These are phyloP conservation scores for Coemansia sp. DNA, from an alignment of 192 early-diverging fungal genomes.

Conservation along the genomic window DNA sequence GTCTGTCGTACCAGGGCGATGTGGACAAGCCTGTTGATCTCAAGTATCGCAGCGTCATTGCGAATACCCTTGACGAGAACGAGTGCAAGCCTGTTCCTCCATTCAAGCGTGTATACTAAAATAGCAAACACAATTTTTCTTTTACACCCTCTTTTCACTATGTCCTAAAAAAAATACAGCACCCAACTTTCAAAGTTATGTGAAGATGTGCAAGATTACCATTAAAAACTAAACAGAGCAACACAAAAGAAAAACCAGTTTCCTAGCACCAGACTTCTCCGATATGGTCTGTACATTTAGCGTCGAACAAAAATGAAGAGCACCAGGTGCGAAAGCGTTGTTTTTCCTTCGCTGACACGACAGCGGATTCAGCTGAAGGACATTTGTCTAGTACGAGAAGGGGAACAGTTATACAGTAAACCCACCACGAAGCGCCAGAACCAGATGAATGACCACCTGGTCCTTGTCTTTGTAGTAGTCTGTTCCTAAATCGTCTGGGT, in stretches of 20 bases:
- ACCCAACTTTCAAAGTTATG: neutral
- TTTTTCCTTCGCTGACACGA: no score
- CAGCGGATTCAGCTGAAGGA: no score
- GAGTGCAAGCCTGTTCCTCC: slow-evolving; percentile 93
- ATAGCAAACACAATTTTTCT: neutral
- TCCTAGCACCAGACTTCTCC: neutral
- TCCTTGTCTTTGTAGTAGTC: slow-evolving; percentile 70
- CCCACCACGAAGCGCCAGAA: slow-evolving; percentile 93
- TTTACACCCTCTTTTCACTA: slow-evolving; percentile 3
- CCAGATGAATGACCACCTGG: slow-evolving; percentile 88
- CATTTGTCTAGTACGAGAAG: neutral
- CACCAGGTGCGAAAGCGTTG: neutral
- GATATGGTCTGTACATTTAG: neutral
- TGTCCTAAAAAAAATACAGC: slow-evolving; percentile 5
- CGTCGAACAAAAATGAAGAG: neutral
- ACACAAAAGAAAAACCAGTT: neutral
- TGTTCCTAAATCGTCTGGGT: slow-evolving; percentile 69
- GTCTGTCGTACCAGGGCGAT: slow-evolving; percentile 89
- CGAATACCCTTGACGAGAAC: slow-evolving; percentile 83
- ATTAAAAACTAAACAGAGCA: neutral
- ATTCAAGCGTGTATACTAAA: slow-evolving; percentile 83
- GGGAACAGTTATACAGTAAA: neutral
- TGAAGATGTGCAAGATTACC: neutral
- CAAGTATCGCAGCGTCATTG: slow-evolving; percentile 80
- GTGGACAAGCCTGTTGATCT: slow-evolving; percentile 74